Conservation (phyloP, 2,329 filamentous ascomycete genomes). For the Xylaria sp. region DNA sequence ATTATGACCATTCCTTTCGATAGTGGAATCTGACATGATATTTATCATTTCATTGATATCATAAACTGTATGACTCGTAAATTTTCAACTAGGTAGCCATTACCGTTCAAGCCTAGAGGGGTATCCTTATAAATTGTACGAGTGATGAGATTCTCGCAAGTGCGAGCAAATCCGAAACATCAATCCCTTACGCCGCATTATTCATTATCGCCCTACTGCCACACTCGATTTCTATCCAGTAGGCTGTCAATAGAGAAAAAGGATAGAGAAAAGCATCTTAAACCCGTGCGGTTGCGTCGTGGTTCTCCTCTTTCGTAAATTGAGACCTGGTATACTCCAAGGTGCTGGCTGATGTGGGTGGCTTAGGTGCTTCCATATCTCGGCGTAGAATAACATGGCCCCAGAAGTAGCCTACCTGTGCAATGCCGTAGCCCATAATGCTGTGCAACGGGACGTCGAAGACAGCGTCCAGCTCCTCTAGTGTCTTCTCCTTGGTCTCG, state of each 20-base stretch:
- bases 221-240: not conserved
- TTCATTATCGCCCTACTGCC: not conserved
- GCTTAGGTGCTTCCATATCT: conserved; percentile 42
- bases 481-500: conserved; percentile 57
- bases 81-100: not conserved
- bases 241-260: not conserved
- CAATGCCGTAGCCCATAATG: conserved; percentile 50
- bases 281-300: conserved; percentile 45
- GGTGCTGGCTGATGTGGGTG: conserved; percentile 39
- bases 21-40: not conserved
- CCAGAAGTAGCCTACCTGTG: conserved; percentile 48
- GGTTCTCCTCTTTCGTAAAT: conserved; percentile 43
- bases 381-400: conserved; percentile 47
- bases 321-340: conserved; percentile 43
- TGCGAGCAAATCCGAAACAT: not conserved
- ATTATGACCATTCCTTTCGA: conserved; percentile 10
- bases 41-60: not conserved
- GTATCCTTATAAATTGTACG: conserved; percentile 24
- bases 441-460: conserved; percentile 47
- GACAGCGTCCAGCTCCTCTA: conserved; percentile 57
- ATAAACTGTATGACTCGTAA: conserved; percentile 5
- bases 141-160: conserved; percentile 13
- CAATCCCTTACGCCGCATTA: conserved; percentile 4
- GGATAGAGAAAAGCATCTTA: conserved; percentile 22
- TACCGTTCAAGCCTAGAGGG: conserved; percentile 2